Evolutionary conservation across 805 yeast species (phyloP).

Genomic region (Blastobotrys chiropterorum): DNA sequence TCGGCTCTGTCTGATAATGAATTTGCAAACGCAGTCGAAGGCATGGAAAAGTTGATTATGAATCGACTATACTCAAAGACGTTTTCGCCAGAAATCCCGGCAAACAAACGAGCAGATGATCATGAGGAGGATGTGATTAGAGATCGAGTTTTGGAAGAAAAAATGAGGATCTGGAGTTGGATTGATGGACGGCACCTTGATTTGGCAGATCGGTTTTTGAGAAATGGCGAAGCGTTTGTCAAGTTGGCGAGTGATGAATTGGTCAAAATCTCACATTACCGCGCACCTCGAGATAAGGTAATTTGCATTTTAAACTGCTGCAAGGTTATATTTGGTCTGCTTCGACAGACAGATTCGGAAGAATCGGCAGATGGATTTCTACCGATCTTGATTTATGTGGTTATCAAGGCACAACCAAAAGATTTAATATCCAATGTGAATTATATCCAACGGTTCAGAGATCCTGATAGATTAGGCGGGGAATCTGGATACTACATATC

Average conservation of each 20-base stretch:
- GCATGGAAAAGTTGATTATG: conserved; percentile 89
- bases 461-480: conserved; percentile 67
- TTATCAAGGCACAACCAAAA: conserved; percentile 60
- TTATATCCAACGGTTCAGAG: conserved; percentile 81
- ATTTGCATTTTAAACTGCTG: conserved; percentile 88
- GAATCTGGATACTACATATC: conserved; percentile 89
- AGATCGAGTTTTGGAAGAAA: conserved; percentile 48
- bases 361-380: conserved; percentile 92
- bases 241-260: conserved; percentile 68
- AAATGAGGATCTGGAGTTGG: conserved; percentile 63
- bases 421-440: conserved; percentile 70
- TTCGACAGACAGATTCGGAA: conserved; percentile 58
- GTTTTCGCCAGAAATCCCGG: conserved; percentile 69
- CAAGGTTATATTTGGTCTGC: conserved; percentile 82
- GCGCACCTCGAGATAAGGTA: conserved; percentile 92
- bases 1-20: conserved; percentile 52
- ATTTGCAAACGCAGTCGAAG: conserved; percentile 74
- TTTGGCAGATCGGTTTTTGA: conserved; percentile 47
- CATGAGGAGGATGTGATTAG: conserved; percentile 58
- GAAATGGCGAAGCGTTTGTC: conserved; percentile 48
- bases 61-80: conserved; percentile 72
- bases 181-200: conserved; percentile 73
- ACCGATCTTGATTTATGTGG: conserved; percentile 79
- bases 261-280: conserved; percentile 67
- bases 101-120: conserved; percentile 40